These are phyloP conservation scores for Henckelia pumila DNA, from an alignment of 257 asterid species.

Conservation along the genomic window DNA sequence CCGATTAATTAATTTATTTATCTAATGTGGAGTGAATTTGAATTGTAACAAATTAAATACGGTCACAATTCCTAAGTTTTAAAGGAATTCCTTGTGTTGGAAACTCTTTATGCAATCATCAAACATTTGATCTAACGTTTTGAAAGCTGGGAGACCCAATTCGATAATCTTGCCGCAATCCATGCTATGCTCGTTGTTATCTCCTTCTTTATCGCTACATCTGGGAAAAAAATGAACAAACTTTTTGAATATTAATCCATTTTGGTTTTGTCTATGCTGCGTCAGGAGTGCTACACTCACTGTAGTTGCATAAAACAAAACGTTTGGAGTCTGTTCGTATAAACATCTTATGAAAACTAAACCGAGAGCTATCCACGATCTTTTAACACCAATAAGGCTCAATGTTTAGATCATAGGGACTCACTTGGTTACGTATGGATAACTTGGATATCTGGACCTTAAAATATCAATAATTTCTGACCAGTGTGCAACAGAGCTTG, in stretches of 20 bases:
- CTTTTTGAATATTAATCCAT: neutral
- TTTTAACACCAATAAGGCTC: neutral
- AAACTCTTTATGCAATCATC: conserved; percentile 84
- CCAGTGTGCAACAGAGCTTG: conserved; percentile 80
- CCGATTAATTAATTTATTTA: too few relatives aligned
- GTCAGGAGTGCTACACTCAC: too few relatives aligned
- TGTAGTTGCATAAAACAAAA: too few relatives aligned
- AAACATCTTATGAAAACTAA: too few relatives aligned
- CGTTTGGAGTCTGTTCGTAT: too few relatives aligned
- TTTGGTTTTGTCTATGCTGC: too few relatives aligned
- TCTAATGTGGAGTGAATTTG: neutral
- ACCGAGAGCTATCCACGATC: too few relatives aligned
- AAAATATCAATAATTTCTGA: conserved; percentile 68
- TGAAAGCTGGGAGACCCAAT: conserved; percentile 76
- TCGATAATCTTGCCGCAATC: conserved; percentile 60
- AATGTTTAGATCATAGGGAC: neutral
- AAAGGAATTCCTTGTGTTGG: conserved; percentile 65
- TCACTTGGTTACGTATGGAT: conserved; percentile 67
- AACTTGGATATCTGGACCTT: conserved; percentile 62
- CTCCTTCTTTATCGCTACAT: conserved; percentile 62
- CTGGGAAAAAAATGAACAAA: conserved; percentile 26
- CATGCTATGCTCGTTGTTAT: conserved; percentile 62
- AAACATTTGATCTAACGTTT: conserved; percentile 67
- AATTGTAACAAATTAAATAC: neutral
- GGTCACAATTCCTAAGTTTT: neutral